Evolutionary conservation across 2,329 filamentous ascomycete species (phyloP), one percentile per base, ranked within the genome.

Genomic region (Huntiella bhutanensis): DNA sequence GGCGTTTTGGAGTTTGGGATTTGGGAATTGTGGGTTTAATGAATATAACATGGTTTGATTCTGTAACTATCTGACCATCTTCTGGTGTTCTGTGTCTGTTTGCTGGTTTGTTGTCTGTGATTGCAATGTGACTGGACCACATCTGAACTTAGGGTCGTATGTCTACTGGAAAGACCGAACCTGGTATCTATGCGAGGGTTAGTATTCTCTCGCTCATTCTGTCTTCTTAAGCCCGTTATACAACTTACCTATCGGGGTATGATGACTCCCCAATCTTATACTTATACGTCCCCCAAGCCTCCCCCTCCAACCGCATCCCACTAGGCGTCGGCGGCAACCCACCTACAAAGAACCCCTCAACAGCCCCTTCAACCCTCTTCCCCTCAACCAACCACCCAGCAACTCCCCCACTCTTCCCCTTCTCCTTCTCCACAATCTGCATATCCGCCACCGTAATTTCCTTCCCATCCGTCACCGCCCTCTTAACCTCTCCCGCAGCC

Each of bases 291-390:
- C 77, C 69, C 66, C 75, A 75, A 51, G 70, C 69, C 40, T 61
- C 64, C 41, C 62, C 61, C 53, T 62, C 61, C 49, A 69, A 55
- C 54, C 67, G 74, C 61, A 77, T 64, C n/a, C 82, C 79, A 56
- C 77, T 77, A 12, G 88, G 91, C 57, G 82, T 64, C n/a, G 91
- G 91, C 48, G 91, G 91, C 62, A 98, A 62, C 1, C 88, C 87
- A 55, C 80, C 70, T 39, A 80, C 70, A 44, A 82, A 77, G 52
- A 95, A 61, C 48, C 87, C 74, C 52, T 63, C 48, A 41, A 50
- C 52, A 15, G 51, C 51, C 53, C 63, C 60, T 42, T 57, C 58
- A 17, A 93, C 62, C 45, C 83, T 73, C 53, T 64, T 60, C 33
- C 59, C 61, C 2, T 58, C 57, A 33, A 55, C 58, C 46, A 73